A percentile compares a stretch with the other conserved stretches of the same genome.
These are phyloP conservation scores for Paecilomyces niveus DNA, from an alignment of 2,329 filamentous ascomycete species.

Conservation along the genomic window DNA sequence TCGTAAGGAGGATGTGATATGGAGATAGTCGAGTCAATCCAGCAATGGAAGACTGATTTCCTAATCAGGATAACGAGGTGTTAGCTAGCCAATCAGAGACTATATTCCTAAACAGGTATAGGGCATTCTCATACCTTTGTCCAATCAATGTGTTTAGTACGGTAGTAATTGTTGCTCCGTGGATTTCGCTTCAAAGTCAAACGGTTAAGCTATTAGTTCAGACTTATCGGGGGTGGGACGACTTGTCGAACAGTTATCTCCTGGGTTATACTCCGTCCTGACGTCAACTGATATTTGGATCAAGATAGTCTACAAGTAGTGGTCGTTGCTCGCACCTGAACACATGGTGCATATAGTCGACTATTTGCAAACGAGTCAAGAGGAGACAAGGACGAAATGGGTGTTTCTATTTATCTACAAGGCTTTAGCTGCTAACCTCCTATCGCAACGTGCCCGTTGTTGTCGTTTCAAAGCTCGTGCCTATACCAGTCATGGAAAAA, in stretches of 20 bases:
- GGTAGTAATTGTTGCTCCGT: too few relatives aligned
- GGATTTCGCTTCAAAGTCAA: too few relatives aligned
- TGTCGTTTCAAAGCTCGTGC: not conserved
- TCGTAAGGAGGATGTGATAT: not conserved
- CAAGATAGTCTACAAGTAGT: too few relatives aligned
- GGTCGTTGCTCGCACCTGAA: too few relatives aligned
- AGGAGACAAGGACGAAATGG: not conserved
- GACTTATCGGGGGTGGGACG: too few relatives aligned
- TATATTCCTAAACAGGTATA: not conserved
- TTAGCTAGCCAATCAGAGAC: not conserved
- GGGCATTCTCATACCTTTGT: not conserved
- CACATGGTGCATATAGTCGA: too few relatives aligned
- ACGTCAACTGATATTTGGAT: too few relatives aligned
- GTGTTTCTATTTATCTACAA: not conserved
- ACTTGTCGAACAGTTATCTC: too few relatives aligned
- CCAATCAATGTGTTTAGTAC: too few relatives aligned
- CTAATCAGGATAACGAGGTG: not conserved
- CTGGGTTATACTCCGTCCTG: too few relatives aligned
- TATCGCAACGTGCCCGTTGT: not conserved
- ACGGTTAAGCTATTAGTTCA: too few relatives aligned
- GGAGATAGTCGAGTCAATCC: not conserved
- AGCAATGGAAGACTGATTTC: not conserved
- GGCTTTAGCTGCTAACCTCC: not conserved
- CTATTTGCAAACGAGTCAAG: too few relatives aligned
- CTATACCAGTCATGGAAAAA: not conserved